Evolutionary conservation across 805 yeast genomes (phyloP), one percentile per base, ranked within the genome.

Genomic region (Candida xiaguanensis): DNA sequence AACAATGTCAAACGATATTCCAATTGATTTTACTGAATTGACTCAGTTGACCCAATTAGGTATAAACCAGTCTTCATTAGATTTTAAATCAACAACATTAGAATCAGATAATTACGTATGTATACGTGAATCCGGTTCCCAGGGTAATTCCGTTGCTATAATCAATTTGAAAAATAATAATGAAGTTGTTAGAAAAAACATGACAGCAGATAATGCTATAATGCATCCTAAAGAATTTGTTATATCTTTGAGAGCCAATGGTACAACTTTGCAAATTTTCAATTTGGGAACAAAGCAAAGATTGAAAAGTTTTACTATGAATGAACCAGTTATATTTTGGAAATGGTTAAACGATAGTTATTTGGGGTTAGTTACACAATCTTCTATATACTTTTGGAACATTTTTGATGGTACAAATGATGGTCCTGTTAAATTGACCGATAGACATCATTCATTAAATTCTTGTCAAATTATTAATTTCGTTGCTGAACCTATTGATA

Each of bases 131-230:
- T 67, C 49, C 67, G 75, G 58, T 36, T 75, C 78, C 33, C 50
- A 47, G 26, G 81, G 91, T 45, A 90, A 88, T 65, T 75, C 93
- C n/a, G 98, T 95, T 39, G 96, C 96, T 31, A 93, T 93, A 53
- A 78, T 93, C 46, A 95, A 93, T 58, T 73, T 93, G 55, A 74
- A 78, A 48, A 80, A 85, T 58, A 80, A 80, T 68, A 86, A 86
- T 64, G 76, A 78, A 52, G 79, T 90, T 44, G 83, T 85, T 16
- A 81, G 95, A 58, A 91, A 93, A 65, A 85, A 86, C 61, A 93
- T 93, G 96, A 77, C 86, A 40, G 99, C 99, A 32, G 99, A 93
- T 65, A 85, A 89, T 46, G 98, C 97, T 36, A 93, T 93, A 58
- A 82, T 93, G 93, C 95, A 89, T 63, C 98, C 99, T 24, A 57